phyloP scores from a whole-genome alignment of 2,329 filamentous ascomycete genomes.

The Magnaporthiopsis incrustans region DNA sequence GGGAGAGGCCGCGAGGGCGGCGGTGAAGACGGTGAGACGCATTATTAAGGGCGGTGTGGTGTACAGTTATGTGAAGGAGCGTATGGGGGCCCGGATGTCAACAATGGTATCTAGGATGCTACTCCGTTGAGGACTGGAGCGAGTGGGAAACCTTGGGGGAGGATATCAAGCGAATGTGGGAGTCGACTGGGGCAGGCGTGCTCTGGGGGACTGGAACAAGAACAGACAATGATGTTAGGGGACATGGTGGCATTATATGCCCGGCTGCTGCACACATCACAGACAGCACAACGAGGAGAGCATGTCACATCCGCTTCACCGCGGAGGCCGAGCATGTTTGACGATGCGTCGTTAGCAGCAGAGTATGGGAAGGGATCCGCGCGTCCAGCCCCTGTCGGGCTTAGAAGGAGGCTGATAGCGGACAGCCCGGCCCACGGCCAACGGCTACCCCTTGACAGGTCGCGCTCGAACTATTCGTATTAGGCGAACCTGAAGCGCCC shows the following conservation, averaged over 20 bases:
- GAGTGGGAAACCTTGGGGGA: neutral
- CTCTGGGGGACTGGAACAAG: neutral
- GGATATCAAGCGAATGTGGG: neutral
- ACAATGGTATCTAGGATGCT: neutral
- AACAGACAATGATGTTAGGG: neutral
- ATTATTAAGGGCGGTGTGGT: neutral
- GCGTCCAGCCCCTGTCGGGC: neutral
- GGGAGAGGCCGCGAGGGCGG: slow-evolving; percentile 4
- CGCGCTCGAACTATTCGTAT: neutral
- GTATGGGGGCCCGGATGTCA: neutral
- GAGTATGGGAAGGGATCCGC: too few relatives aligned
- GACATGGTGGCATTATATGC: neutral
- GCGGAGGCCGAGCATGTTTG: neutral
- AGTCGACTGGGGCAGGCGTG: neutral
- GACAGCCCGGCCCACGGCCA: neutral
- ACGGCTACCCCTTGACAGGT: neutral
- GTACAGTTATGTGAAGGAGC: neutral
- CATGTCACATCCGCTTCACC: neutral
- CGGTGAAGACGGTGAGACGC: neutral
- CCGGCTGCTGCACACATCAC: neutral
- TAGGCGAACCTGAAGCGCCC: neutral
- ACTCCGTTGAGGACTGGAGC: neutral
- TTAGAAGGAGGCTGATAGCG: neutral
- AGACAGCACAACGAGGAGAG: neutral
- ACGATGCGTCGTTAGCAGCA: neutral